Evolutionary conservation across 306 rosid genomes (phyloP), one percentile per base, ranked within the genome.

Genomic region (Rubus idaeus): DNA sequence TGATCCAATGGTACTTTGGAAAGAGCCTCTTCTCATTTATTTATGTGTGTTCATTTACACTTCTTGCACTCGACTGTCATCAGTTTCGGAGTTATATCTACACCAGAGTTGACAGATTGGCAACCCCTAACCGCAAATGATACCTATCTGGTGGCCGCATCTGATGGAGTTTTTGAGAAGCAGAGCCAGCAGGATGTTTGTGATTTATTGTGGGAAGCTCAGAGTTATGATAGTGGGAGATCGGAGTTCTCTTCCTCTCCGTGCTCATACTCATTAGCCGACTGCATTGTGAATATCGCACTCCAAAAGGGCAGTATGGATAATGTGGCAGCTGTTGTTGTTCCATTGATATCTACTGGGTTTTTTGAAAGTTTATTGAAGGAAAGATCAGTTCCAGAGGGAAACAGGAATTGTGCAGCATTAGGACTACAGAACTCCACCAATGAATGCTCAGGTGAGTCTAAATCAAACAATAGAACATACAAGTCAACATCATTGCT

Each of bases 41-140:
- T 12, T 16, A 18, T 20, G 17, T 12, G 18, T 70, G 14, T 21
- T 30, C 14, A 20, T 58, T 68, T 11, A 26, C 39, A 58, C 23
- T 64, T 72, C 21, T 26, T 70, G 9, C 55, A 70, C 76, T 84
- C 70, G 74, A 70, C 26, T 86, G 73, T 74, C 52, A 44, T 71
- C 89, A 89, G 97, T 64, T 94, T 82, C 67, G 98, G 98, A 72
- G 94, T 94, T 82, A 90, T 89, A 89, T 89, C 98, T 73, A 87
- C 84, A 61, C 98, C 98, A 18, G 97, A 94, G 77, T 91, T 91
- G 86, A 91, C 97, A 72, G 98, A 94, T 76, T 94, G 98, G 98
- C 90, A 73, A 76, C 88, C 93, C 79, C 86, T 94, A 83, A 85
- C 90, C 23, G 81, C 82, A 49, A 94, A 94, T 68, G 98, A 94